Evolutionary conservation across 352 stramenopile species (phyloP), one percentile per base, ranked within the genome.

Genomic region (Phytophthora niederhauseri): DNA sequence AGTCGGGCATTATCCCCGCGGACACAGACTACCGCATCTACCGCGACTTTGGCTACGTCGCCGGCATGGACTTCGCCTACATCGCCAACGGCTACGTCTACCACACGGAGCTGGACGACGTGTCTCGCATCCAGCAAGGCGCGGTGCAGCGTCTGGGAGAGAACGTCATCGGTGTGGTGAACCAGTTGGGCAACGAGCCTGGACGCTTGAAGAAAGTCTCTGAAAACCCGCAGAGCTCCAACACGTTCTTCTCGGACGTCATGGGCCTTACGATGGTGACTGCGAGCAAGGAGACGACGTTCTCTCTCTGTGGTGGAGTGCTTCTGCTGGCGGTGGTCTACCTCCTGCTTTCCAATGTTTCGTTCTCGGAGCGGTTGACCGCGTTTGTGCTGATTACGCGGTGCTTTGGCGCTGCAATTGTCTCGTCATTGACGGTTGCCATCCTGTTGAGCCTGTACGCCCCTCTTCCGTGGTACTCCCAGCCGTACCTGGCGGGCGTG

Each of bases 71-170:
- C 58, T 92, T 94, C 68, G 86, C 86, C 2, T 94, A 91, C 61
- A 89, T 94, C 34, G 78, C 83, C 11, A 94, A 94, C 36, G 86
- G 86, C 5, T 94, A 94, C 62, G 86, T 94, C 15, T 94, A 94
- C 64, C 86, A 94, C 74, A 94, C 86, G 7, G 66, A 51, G 19
- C 45, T 94, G 14, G 86, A 94, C 50, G 86, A 91, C 62, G 74
- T 90, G 6, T 89, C 84, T 4, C 82, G 81, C 6, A 94, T 94
- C 61, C 84, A 92, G 55, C 78, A 64, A 15, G 86, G 86, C 5
- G 71, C 84, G 0, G 61, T 94, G 28, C 86, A 94, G 60, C 82
- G 84, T 22, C 75, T 94, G 20, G 86, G 86, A 28, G 86, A 94
- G 31, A 94, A 94, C 53, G 26, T 94, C 46, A 70, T 81, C 0